Evolutionary conservation across 768 basidiomycete genomes (phyloP).

Genomic region (Phaffia australis): DNA sequence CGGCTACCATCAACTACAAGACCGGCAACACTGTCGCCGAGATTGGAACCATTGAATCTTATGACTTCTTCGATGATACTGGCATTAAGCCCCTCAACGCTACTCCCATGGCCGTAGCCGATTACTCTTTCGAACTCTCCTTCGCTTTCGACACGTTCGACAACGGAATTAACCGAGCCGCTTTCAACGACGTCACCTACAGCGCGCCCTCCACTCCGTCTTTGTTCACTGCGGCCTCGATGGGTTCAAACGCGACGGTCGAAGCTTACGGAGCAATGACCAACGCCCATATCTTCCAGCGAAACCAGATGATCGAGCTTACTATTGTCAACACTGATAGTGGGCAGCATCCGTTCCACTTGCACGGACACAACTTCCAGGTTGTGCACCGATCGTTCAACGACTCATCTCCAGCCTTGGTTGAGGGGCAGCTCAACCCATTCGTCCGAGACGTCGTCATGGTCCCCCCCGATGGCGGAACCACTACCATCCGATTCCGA

Average conservation of each 20-base stretch:
- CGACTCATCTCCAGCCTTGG: slow-evolving; percentile 58
- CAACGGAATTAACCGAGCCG: slow-evolving; percentile 37
- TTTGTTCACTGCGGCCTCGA: slow-evolving; percentile 61
- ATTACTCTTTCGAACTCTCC: slow-evolving; percentile 54
- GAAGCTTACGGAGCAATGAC: slow-evolving; percentile 68
- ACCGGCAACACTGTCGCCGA: slow-evolving; percentile 47
- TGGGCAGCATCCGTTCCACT: slow-evolving; percentile 50
- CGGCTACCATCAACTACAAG: slow-evolving; percentile 70
- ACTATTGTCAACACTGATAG: slow-evolving; percentile 28
- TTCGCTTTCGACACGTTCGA: slow-evolving; percentile 47
- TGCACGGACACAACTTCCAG: slow-evolving; percentile 52
- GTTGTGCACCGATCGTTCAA: slow-evolving; percentile 62
- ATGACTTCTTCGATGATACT: slow-evolving; percentile 51
- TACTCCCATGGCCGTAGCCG: slow-evolving; percentile 37
- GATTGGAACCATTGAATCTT: slow-evolving; percentile 45
- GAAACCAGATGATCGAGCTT: slow-evolving; percentile 52
- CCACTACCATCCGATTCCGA: slow-evolving; percentile 62
- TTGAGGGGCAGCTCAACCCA: slow-evolving; percentile 70
- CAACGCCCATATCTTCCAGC: slow-evolving; percentile 54
- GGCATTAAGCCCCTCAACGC: slow-evolving; percentile 1
- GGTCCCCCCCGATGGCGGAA: slow-evolving; percentile 35
- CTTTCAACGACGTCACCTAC: slow-evolving; percentile 37
- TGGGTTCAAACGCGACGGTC: slow-evolving; percentile 52
- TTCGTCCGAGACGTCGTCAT: slow-evolving; percentile 71
- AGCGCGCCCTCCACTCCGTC: slow-evolving; percentile 52